Conservation (phyloP, 495 filamentous ascomycete species). For the Wilcoxina mikolae region DNA sequence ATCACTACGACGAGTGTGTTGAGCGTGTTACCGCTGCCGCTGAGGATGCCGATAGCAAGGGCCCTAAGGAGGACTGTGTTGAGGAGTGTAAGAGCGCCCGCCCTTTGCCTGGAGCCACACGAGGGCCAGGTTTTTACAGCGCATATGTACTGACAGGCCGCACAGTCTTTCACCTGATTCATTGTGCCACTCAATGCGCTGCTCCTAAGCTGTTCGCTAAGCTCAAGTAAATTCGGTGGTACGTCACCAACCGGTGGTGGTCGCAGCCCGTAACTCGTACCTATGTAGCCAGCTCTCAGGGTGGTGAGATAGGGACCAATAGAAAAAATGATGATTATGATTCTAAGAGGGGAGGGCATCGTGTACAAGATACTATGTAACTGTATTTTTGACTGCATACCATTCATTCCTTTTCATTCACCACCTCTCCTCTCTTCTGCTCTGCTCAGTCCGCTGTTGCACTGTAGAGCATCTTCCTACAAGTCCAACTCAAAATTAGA, state of each 20-base stretch:
- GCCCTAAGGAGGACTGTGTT: slow-evolving; percentile 79
- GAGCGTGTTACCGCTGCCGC: slow-evolving; percentile 72
- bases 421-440: not conserved
- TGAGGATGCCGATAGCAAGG: slow-evolving; percentile 48
- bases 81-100: slow-evolving; percentile 65
- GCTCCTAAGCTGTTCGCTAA: slow-evolving; percentile 85
- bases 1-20: slow-evolving; percentile 95
- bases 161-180: slow-evolving; percentile 90
- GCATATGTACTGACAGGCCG: not conserved
- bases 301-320: not conserved
- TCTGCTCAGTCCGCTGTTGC: too few species aligned
- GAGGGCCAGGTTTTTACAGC: slow-evolving; percentile 6
- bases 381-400: slow-evolving; percentile 6
- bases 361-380: slow-evolving; percentile 6
- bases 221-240: slow-evolving; percentile 61
- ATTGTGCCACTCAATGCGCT: slow-evolving; percentile 82
- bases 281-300: not conserved
- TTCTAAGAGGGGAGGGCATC: not conserved
- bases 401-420: not conserved
- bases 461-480: not conserved
- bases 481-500: not conserved
- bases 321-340: slow-evolving; percentile 7
- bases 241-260: not conserved
- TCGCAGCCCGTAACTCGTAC: not conserved
- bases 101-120: not conserved